These are phyloP conservation scores for Wallacemonas collosoma DNA, from an alignment of 208 protist genomes.

Conservation along the genomic window DNA sequence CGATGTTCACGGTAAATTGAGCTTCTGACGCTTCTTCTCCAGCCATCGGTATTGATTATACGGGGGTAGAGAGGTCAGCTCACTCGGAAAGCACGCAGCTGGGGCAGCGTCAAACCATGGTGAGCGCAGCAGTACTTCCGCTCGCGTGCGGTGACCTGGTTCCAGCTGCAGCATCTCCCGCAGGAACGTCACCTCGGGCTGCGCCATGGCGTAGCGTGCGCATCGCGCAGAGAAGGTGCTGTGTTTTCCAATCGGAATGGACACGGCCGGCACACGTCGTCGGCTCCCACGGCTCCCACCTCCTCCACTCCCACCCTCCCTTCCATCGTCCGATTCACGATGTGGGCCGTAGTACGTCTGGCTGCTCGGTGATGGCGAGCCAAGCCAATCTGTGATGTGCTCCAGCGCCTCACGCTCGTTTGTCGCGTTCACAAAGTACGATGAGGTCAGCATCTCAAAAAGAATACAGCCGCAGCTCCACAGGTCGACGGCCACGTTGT, in stretches of 20 bases:
- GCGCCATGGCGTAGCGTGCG: conserved; percentile 35
- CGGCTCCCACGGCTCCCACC: neutral
- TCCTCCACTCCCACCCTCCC: neutral
- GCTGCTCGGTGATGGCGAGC: conserved; percentile 56
- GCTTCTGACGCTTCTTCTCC: conserved; percentile 35
- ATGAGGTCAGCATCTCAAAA: conserved; percentile 97
- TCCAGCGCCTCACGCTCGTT: conserved; percentile 59
- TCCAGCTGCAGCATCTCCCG: conserved; percentile 78
- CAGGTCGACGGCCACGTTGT: conserved; percentile 94
- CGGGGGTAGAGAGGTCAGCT: conserved; percentile 53
- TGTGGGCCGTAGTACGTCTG: conserved; percentile 40
- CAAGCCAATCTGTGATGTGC: conserved; percentile 80
- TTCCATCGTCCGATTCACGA: neutral
- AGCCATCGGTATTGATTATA: conserved; percentile 76
- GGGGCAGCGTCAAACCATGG: conserved; percentile 73
- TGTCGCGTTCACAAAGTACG: conserved; percentile 88
- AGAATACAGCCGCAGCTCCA: conserved; percentile 97
- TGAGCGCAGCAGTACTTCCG: conserved; percentile 59
- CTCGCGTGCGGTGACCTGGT: conserved; percentile 55
- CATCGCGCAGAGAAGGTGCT: conserved; percentile 66
- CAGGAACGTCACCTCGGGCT: conserved; percentile 56
- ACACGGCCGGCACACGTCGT: neutral
- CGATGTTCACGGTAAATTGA: conserved; percentile 8
- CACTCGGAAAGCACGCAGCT: conserved; percentile 47
- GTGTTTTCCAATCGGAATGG: conserved; percentile 28